These are phyloP conservation scores for Geranium brycei DNA, from an alignment of 345 rosid genomes.

Conservation along the genomic window DNA sequence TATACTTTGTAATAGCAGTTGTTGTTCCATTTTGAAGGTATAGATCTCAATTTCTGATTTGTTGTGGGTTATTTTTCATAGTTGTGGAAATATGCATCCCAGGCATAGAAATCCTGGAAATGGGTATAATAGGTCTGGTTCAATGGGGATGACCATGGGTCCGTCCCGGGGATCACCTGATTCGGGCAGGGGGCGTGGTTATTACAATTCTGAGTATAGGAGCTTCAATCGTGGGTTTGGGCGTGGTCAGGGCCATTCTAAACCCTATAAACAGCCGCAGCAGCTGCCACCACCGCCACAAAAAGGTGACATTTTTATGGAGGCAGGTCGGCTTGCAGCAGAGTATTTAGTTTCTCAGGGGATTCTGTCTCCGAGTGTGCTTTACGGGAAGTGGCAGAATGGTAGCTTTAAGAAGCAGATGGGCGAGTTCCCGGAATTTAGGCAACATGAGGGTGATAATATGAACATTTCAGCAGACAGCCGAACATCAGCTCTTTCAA, in stretches of 20 bases:
- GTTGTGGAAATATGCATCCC: constrained; percentile 48
- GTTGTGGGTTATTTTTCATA: background rate
- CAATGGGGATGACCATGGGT: constrained; percentile 54
- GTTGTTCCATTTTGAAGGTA: background rate
- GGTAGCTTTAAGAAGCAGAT: constrained; percentile 48
- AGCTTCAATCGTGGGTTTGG: constrained; percentile 68
- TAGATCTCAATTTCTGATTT: background rate
- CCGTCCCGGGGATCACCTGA: constrained; percentile 42
- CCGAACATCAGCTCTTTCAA: constrained; percentile 40
- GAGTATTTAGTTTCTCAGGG: constrained; percentile 91
- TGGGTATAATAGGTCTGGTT: constrained; percentile 58
- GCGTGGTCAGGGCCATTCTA: constrained; percentile 60
- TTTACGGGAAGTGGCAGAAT: constrained; percentile 70
- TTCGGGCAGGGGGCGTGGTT: constrained; percentile 66
- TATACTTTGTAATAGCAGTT: background rate
- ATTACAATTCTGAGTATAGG: constrained; percentile 58
- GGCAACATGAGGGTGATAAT: constrained; percentile 50
- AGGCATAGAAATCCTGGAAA: constrained; percentile 84
- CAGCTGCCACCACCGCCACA: constrained; percentile 41
- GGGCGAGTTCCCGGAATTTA: constrained; percentile 43
- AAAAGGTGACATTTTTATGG: constrained; percentile 56
- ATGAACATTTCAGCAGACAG: constrained; percentile 27
- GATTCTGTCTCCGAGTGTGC: constrained; percentile 37
- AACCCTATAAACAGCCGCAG: constrained; percentile 43
- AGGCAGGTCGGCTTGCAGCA: constrained; percentile 88